Conservation (phyloP, 805 yeast genomes). For the Ogataea pignaliae region DNA sequence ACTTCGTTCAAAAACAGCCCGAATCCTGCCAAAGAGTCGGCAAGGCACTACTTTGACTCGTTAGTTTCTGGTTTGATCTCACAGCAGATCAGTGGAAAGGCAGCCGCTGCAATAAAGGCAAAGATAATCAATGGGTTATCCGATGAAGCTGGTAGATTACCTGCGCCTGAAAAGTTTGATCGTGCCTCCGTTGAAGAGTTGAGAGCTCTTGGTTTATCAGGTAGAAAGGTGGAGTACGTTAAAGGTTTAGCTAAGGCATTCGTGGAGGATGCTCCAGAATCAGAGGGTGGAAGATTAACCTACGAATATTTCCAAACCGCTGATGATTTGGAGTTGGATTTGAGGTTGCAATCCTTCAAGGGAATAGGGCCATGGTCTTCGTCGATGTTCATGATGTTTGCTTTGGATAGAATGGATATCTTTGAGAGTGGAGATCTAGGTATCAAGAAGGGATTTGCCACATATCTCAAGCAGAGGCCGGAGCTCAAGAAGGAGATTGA, state of each 20-base stretch:
- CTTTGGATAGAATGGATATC: conserved; percentile 60
- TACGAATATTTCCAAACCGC: conserved; percentile 14
- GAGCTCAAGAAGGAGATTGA: conserved; percentile 42
- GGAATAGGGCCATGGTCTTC: conserved; percentile 88
- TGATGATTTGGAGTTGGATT: conserved; percentile 11
- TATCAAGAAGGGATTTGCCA: conserved; percentile 72
- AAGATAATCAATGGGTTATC: conserved; percentile 24
- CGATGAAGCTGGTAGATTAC: conserved; percentile 30
- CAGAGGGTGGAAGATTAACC: conserved; percentile 12
- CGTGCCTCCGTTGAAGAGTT: conserved; percentile 41
- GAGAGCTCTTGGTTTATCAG: conserved; percentile 64
- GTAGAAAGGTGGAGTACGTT: conserved; percentile 61
- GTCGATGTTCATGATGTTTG: conserved; percentile 78
- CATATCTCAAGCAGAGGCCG: conserved; percentile 54
- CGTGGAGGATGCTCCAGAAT: conserved; percentile 22
- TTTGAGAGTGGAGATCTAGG: conserved; percentile 82
- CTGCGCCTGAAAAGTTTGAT: conserved; percentile 48
- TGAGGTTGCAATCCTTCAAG: conserved; percentile 36
- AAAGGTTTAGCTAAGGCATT: conserved; percentile 52
- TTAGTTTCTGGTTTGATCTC: conserved; percentile 51
- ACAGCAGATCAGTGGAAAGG: conserved; percentile 77
- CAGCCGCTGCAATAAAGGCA: conserved; percentile 62
- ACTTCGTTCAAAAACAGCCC: conserved; percentile 4
- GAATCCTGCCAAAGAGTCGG: conserved; percentile 3
- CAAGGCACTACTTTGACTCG: conserved; percentile 35